phyloP scores from a whole-genome alignment of 352 stramenopile genomes.

The Phytophthora tentaculata region DNA sequence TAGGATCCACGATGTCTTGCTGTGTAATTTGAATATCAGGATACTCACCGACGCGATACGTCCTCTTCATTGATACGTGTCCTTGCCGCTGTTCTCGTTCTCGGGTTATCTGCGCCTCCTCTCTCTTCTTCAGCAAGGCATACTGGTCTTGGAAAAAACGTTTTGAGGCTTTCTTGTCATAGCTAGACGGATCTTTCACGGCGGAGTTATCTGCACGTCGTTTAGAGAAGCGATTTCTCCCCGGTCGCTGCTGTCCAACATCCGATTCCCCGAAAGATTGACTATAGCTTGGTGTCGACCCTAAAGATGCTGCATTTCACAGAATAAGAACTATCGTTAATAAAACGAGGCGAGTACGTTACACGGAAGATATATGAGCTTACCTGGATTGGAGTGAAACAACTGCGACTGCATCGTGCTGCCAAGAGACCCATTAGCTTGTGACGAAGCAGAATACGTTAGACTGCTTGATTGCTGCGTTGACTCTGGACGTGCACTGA shows the following conservation, averaged over 20 bases:
- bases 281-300: constrained; percentile 6
- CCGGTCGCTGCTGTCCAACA: constrained; percentile 9
- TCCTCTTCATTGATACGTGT: constrained; percentile 69
- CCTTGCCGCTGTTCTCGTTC: constrained; percentile 55
- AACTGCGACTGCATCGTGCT: constrained; percentile 60
- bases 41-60: constrained; percentile 73
- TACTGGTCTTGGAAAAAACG: constrained; percentile 73
- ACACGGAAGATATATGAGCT: constrained; percentile 1
- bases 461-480: constrained; percentile 8
- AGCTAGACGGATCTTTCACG: constrained; percentile 20
- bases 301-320: constrained; percentile 16
- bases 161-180: constrained; percentile 44
- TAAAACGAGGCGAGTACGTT: neutral
- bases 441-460: constrained; percentile 13
- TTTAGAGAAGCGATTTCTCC: constrained; percentile 44
- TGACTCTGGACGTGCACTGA: constrained; percentile 30
- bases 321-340: neutral
- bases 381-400: constrained; percentile 35
- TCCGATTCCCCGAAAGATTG: constrained; percentile 14
- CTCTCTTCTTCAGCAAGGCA: constrained; percentile 54
- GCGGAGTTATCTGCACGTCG: constrained; percentile 9
- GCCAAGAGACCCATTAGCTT: constrained; percentile 6
- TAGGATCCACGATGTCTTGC: constrained; percentile 67
- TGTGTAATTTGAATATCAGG: constrained; percentile 84
- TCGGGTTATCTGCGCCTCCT: constrained; percentile 59